Conservation (phyloP, 148 eudicot species). For the Fagopyrum esculentum region DNA sequence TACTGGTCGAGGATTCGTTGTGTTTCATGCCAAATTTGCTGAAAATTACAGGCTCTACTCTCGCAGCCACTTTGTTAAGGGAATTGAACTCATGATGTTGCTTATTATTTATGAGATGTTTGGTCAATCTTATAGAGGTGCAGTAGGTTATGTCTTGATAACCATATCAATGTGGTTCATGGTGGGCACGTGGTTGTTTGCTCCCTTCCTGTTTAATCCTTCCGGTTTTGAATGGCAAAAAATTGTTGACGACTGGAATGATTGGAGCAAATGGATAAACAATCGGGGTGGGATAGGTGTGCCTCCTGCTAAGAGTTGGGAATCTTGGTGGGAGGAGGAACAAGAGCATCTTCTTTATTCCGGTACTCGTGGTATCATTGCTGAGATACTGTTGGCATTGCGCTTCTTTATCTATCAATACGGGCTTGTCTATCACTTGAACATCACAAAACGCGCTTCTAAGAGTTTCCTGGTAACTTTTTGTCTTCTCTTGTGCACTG, state of each 20-base stretch:
- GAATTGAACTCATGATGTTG: constrained; percentile 14
- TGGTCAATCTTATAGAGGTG: constrained; percentile 6
- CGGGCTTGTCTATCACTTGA: constrained; percentile 17
- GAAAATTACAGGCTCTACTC: constrained; percentile 18
- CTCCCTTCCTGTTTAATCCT: constrained; percentile 17
- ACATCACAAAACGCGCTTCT: background rate
- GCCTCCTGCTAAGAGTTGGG: constrained; percentile 14
- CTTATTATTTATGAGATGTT: constrained; percentile 12
- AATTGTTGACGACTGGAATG: constrained; percentile 17
- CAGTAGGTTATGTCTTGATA: constrained; percentile 10
- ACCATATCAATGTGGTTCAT: constrained; percentile 14
- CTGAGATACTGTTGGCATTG: constrained; percentile 13
- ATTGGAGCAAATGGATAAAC: constrained; percentile 15
- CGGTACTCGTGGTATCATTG: constrained; percentile 1
- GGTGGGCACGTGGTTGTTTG: constrained; percentile 15
- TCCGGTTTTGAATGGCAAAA: constrained; percentile 18
- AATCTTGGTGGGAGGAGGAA: constrained; percentile 18
- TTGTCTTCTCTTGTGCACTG: background rate
- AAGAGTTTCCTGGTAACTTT: constrained; percentile 2
- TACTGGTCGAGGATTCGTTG: constrained; percentile 15
- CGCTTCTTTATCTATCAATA: constrained; percentile 16
- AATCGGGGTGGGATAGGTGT: constrained; percentile 15
- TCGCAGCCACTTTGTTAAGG: constrained; percentile 17
- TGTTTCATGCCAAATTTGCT: constrained; percentile 14
- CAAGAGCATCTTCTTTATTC: constrained; percentile 14